Evolutionary conservation across 768 basidiomycete genomes (phyloP).

Genomic region (Serendipita indica): DNA sequence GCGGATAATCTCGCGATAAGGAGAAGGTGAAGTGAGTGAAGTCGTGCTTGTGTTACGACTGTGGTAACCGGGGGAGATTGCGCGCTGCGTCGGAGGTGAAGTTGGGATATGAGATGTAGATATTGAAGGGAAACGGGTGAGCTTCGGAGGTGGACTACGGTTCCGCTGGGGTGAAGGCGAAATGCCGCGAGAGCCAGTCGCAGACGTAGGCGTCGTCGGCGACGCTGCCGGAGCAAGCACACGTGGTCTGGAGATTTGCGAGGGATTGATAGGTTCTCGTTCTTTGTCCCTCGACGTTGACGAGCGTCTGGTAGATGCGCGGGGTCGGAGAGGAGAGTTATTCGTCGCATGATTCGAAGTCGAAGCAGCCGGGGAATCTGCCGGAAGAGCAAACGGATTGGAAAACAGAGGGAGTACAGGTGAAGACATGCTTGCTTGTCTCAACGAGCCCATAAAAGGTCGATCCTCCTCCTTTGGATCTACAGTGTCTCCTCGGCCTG

Average conservation of each 20-base stretch:
- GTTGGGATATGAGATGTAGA: conserved; percentile 14
- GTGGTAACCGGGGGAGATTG: conserved; percentile 25
- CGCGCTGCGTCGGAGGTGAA: conserved; percentile 27
- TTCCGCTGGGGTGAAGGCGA: conserved; percentile 11
- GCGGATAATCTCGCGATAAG: conserved; percentile 54
- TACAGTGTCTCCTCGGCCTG: not conserved
- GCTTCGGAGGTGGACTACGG: not conserved
- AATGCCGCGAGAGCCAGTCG: conserved; percentile 1
- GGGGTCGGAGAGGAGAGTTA: not conserved
- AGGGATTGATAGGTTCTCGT: not conserved
- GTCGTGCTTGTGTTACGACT: conserved; percentile 46
- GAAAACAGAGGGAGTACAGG: conserved; percentile 4
- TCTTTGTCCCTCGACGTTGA: not conserved
- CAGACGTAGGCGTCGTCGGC: conserved; percentile 5
- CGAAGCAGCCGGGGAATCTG: not conserved
- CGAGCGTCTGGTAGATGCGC: not conserved
- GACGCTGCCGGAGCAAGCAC: not conserved
- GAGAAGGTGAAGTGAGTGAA: conserved; percentile 35
- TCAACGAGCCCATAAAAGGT: conserved; percentile 1
- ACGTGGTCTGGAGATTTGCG: conserved; percentile 5
- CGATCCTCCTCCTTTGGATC: not conserved
- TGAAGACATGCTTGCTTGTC: conserved; percentile 8
- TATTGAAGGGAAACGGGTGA: conserved; percentile 7
- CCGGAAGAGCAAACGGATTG: not conserved
- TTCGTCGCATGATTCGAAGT: not conserved